phyloP scores from a whole-genome alignment of 140 eudicot species.

The Stevia rebaudiana region DNA sequence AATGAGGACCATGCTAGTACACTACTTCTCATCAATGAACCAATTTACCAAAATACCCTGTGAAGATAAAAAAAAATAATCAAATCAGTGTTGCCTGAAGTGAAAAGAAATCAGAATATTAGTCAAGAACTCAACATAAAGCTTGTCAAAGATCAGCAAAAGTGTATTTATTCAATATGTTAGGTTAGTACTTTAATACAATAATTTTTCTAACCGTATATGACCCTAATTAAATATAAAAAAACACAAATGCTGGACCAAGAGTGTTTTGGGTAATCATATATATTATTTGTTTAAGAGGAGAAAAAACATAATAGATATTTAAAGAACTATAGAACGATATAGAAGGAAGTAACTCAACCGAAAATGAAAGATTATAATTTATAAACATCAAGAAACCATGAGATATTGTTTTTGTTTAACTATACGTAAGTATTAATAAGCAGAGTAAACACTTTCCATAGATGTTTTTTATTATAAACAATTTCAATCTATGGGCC shows the following conservation, averaged over 20 bases:
- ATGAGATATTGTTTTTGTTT: background rate
- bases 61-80: slow-evolving; percentile 5
- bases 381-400: background rate
- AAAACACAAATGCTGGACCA: too few species aligned
- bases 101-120: background rate
- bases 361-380: background rate
- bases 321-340: background rate
- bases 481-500: background rate
- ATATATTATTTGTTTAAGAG: background rate
- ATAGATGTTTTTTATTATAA: background rate
- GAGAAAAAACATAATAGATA: background rate
- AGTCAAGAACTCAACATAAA: background rate
- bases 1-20: slow-evolving; percentile 15
- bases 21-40: slow-evolving; percentile 14
- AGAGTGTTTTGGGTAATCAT: background rate
- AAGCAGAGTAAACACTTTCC: background rate
- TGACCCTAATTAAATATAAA: background rate
- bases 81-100: background rate
- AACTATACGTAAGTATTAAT: background rate
- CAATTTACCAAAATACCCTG: slow-evolving; percentile 25
- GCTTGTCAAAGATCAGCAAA: background rate
- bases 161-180: background rate
- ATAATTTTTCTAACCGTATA: background rate
- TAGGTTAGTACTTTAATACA: background rate
- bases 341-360: background rate